Base-by-base conservation (phyloP, 164 flowering plant species). In the Stephania japonica region DNA sequence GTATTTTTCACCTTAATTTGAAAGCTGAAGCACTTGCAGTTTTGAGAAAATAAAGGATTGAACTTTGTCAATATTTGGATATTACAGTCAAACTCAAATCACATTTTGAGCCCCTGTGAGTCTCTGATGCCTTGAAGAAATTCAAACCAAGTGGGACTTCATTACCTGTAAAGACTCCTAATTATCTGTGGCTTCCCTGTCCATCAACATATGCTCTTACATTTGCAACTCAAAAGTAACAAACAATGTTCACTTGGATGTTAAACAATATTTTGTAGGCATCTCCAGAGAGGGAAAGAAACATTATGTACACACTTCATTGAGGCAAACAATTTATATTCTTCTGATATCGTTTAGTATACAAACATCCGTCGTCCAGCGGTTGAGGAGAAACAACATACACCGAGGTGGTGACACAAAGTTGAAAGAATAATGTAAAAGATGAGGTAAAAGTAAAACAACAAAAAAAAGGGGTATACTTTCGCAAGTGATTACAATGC, bases 351-450 rank as follows among this genome's bases (percentile, higher is more conserved):
- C 62, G 26, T 42, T 67, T 43, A 42, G 71, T 76, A 66, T 71
- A 71, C 71, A 76, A 76, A 70, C 42, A 68, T 77, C 79, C 64
- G 65, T 77, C 64, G 65, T 77, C 72, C 44, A 64, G 67, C 53
- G 42, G 69, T 62, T 59, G 24, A 32, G 25, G 24, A 32, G 25
- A 10, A 49, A 68, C 41, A 26, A 72, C 38, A 73, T 65, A 65
- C 80, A 67, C 76, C 75, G 26, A 65, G 76, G 47, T 38, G 70
- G 70, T 75, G 73, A 69, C 69, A 69, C 71, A 73, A n/a, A 68
- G 21, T 70, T 70, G 64, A 59, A 68, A 81, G 78, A 80, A 76
- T 76, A 74, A 80, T 71, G 75, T 72, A 47, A 41, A 24, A 68
- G 16, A 38, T 66, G 13, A 27, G 24, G 23, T 41, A 68, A 47